phyloP scores from a whole-genome alignment of 495 filamentous ascomycete species.

The Jackrogersella minutella region DNA sequence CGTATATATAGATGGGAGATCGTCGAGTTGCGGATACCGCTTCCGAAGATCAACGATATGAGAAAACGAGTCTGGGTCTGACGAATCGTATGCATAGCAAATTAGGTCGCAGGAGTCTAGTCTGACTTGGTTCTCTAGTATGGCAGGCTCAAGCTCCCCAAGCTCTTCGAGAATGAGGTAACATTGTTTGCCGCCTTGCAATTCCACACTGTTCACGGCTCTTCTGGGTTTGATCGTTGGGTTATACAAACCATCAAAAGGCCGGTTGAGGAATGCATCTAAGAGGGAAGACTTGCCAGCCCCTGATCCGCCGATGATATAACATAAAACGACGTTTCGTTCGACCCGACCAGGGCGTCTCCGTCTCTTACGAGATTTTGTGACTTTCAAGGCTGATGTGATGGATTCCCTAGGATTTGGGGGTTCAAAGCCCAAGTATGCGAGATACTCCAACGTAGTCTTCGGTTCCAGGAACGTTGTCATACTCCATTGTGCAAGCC shows the following conservation, averaged over 20 bases:
- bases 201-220: conserved; percentile 94
- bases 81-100: conserved; percentile 96
- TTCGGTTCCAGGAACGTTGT: conserved; percentile 96
- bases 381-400: conserved; percentile 86
- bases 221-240: conserved; percentile 94
- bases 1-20: conserved; percentile 86
- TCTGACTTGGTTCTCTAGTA: conserved; percentile 89
- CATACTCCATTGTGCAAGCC: conserved; percentile 99
- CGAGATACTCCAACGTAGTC: conserved; percentile 92
- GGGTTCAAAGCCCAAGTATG: conserved; percentile 89
- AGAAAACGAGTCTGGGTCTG: conserved; percentile 91
- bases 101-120: conserved; percentile 93
- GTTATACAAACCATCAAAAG: conserved; percentile 84
- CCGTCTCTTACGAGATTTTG: conserved; percentile 85
- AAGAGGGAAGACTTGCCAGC: conserved; percentile 90
- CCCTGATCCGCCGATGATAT: conserved; percentile 83
- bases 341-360: conserved; percentile 83
- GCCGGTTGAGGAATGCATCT: conserved; percentile 87
- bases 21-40: conserved; percentile 80
- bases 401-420: conserved; percentile 69
- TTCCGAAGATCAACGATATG: conserved; percentile 85
- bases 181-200: conserved; percentile 95
- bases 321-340: conserved; percentile 94
- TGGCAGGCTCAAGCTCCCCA: conserved; percentile 92
- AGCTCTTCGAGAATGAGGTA: conserved; percentile 96